These are phyloP conservation scores for Aspergillus sp. DNA, from an alignment of 2,329 filamentous ascomycete genomes.

Conservation along the genomic window DNA sequence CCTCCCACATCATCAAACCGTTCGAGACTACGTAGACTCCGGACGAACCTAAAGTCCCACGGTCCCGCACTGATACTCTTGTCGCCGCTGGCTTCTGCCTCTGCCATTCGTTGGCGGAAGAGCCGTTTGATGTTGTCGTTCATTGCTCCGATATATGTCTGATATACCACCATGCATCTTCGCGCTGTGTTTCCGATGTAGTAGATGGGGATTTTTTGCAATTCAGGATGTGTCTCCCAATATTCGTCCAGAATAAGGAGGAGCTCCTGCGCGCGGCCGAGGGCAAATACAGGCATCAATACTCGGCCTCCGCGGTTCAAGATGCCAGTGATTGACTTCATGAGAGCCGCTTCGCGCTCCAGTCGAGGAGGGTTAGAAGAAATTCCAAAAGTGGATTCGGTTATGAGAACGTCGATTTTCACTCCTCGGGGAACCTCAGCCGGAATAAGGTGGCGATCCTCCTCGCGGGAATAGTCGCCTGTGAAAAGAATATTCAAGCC, in stretches of 20 bases:
- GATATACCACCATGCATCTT: slow-evolving; percentile 98
- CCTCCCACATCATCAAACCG: slow-evolving; percentile 94
- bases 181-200: slow-evolving; percentile 94
- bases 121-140: slow-evolving; percentile 98
- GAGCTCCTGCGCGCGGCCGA: slow-evolving; percentile 91
- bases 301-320: slow-evolving; percentile 90
- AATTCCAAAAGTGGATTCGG: slow-evolving; percentile 95
- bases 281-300: slow-evolving; percentile 91
- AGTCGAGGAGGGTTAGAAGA: slow-evolving; percentile 88
- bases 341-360: slow-evolving; percentile 88
- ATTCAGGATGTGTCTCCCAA: slow-evolving; percentile 87
- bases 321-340: slow-evolving; percentile 92
- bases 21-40: slow-evolving; percentile 88
- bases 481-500: slow-evolving; percentile 97
- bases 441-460: slow-evolving; percentile 93
- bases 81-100: slow-evolving; percentile 80
- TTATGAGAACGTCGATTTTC: slow-evolving; percentile 95
- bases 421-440: slow-evolving; percentile 86
- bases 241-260: slow-evolving; percentile 96
- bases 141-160: slow-evolving; percentile 98
- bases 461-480: slow-evolving; percentile 94
- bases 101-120: slow-evolving; percentile 90
- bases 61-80: slow-evolving; percentile 72
- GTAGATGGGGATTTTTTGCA: slow-evolving; percentile 91
- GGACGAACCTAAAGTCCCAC: slow-evolving; percentile 96